Evolutionary conservation across 2,329 filamentous ascomycete genomes (phyloP).

Genomic region (Colletotrichum musicola): DNA sequence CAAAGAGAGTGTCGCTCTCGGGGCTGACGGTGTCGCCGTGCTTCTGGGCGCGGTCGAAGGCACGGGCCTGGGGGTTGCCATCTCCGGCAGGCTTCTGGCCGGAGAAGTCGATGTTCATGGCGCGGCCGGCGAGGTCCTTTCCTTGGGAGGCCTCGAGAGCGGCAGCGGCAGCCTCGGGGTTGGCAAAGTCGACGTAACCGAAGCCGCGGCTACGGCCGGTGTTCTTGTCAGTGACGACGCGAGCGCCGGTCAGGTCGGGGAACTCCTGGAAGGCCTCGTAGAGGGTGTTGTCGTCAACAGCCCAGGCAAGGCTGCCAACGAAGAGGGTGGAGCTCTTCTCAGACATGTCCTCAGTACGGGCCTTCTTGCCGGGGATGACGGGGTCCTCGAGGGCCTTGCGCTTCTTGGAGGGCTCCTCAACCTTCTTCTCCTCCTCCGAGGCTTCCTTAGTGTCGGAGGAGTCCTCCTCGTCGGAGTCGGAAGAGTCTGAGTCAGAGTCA

Average conservation of each 20-base stretch:
- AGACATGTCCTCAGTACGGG: slow-evolving; percentile 67
- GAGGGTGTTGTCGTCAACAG: slow-evolving; percentile 86
- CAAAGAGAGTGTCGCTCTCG: slow-evolving; percentile 88
- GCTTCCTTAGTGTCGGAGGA: slow-evolving; percentile 47
- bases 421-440: slow-evolving; percentile 57
- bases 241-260: slow-evolving; percentile 77
- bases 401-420: slow-evolving; percentile 71
- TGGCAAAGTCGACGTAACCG: slow-evolving; percentile 90
- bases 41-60: slow-evolving; percentile 72
- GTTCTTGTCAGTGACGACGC: slow-evolving; percentile 86
- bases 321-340: slow-evolving; percentile 78
- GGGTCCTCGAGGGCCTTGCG: slow-evolving; percentile 71
- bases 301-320: slow-evolving; percentile 92
- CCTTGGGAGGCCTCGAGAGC: slow-evolving; percentile 82
- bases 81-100: slow-evolving; percentile 72
- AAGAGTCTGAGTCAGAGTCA: slow-evolving; percentile 50
- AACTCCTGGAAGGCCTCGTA: slow-evolving; percentile 84
- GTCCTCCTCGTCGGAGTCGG: slow-evolving; percentile 51
- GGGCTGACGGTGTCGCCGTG: slow-evolving; percentile 86
- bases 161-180: slow-evolving; percentile 74
- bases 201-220: slow-evolving; percentile 90
- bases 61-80: slow-evolving; percentile 65
- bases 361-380: slow-evolving; percentile 70
- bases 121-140: slow-evolving; percentile 78
- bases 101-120: slow-evolving; percentile 84